Percentiles rank a stretch among this genome's conserved stretches.
phyloP scores from a whole-genome alignment of 768 basidiomycete genomes.

The Tulasnella sp. region DNA sequence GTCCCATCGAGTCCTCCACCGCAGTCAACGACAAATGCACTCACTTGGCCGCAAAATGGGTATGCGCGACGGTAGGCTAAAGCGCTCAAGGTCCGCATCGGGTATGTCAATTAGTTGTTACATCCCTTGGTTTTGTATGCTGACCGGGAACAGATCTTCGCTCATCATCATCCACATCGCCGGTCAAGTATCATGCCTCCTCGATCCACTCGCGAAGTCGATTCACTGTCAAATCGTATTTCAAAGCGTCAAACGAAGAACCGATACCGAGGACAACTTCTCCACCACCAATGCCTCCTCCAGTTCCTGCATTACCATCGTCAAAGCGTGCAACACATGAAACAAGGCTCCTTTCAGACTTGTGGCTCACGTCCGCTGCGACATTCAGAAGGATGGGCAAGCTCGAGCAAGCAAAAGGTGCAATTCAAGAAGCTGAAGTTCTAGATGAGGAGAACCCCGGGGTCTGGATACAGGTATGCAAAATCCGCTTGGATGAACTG shows the following conservation, averaged over 20 bases:
- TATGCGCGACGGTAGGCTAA: conserved; percentile 25
- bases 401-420: conserved; percentile 76
- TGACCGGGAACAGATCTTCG: conserved; percentile 44
- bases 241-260: conserved; percentile 6
- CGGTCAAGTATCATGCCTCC: conserved; percentile 52
- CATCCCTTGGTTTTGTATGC: not conserved
- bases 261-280: conserved; percentile 9
- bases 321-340: conserved; percentile 36
- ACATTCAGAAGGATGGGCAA: conserved; percentile 84
- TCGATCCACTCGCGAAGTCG: conserved; percentile 69
- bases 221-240: not conserved
- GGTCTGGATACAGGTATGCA: conserved; percentile 85
- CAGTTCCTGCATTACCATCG: conserved; percentile 30
- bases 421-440: conserved; percentile 91
- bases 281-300: conserved; percentile 29
- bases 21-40: conserved; percentile 15
- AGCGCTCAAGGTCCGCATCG: conserved; percentile 54
- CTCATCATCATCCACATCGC: conserved; percentile 42
- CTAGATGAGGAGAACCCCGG: conserved; percentile 72
- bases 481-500: too few species aligned
- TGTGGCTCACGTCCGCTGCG: conserved; percentile 92
- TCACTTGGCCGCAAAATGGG: conserved; percentile 6
- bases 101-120: conserved; percentile 32
- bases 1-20: conserved; percentile 5
- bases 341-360: conserved; percentile 58